A percentile compares a stretch with the other conserved stretches of the same genome.
These are phyloP conservation scores for Mycogone perniciosa DNA, from an alignment of 2,329 filamentous ascomycete species.

Conservation along the genomic window DNA sequence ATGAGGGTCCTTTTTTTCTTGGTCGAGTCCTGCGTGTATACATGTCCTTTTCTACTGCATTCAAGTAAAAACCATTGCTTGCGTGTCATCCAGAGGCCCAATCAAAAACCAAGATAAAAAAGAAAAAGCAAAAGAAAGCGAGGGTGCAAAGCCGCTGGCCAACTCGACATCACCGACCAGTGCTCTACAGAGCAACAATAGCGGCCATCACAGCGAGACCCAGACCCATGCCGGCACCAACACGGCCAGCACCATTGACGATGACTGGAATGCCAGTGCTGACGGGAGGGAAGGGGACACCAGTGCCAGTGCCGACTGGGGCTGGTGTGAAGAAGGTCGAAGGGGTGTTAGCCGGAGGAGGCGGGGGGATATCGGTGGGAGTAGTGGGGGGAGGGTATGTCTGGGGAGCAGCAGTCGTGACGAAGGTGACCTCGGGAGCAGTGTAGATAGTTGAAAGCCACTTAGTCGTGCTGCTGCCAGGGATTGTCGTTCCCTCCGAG, in stretches of 20 bases:
- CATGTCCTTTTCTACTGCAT: constrained; percentile 10
- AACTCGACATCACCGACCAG: neutral
- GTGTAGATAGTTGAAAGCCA: constrained; percentile 46
- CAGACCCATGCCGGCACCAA: constrained; percentile 40
- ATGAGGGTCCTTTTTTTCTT: constrained; percentile 9
- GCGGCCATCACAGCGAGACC: constrained; percentile 39
- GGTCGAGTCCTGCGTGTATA: constrained; percentile 15
- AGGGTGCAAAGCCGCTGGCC: neutral
- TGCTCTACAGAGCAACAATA: constrained; percentile 40
- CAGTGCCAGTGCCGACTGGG: constrained; percentile 26
- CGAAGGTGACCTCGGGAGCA: constrained; percentile 48
- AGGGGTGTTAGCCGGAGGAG: constrained; percentile 17
- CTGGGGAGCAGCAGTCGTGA: constrained; percentile 16
- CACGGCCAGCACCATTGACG: constrained; percentile 33
- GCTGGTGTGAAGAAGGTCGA: constrained; percentile 1
- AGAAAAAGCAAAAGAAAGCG: constrained; percentile 3
- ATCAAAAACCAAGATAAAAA: constrained; percentile 6
- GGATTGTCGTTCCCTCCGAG: constrained; percentile 41
- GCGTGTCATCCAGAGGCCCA: neutral
- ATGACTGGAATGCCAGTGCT: constrained; percentile 27
- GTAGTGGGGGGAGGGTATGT: constrained; percentile 21
- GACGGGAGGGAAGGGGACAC: constrained; percentile 30
- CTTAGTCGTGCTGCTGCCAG: constrained; percentile 40
- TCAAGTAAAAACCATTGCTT: constrained; percentile 2
- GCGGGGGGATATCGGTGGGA: constrained; percentile 10